These are phyloP conservation scores for Mallotus nudiflorus DNA, from an alignment of 345 rosid species.

Conservation along the genomic window DNA sequence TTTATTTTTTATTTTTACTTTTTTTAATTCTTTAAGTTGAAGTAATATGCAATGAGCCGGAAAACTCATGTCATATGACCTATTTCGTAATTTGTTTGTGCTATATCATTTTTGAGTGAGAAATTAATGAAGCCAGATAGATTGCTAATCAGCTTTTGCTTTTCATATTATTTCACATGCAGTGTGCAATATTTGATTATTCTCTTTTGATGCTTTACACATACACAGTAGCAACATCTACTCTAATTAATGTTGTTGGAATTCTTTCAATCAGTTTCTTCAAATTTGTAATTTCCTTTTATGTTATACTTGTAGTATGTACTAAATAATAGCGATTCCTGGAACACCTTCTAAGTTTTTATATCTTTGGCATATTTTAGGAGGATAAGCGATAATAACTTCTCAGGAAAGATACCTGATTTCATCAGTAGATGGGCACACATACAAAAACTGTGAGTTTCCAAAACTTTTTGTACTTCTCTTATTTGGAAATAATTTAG, in stretches of 20 bases:
- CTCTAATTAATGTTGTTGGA: neutral
- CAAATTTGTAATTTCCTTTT: conserved; percentile 5
- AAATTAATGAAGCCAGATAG: neutral
- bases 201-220: no score
- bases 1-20: no score
- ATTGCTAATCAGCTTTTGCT: neutral
- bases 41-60: neutral
- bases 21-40: neutral
- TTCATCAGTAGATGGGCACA: conserved; percentile 63
- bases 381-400: conserved; percentile 74
- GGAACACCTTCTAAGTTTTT: neutral
- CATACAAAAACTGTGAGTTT: conserved; percentile 66
- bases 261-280: neutral
- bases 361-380: conserved; percentile 35
- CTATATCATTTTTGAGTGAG: neutral
- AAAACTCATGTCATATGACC: neutral
- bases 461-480: neutral
- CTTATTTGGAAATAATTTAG: neutral
- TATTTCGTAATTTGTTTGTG: neutral
- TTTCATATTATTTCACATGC: neutral
- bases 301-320: neutral
- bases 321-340: neutral
- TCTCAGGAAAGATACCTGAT: conserved; percentile 67
- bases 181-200: neutral
- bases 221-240: no score